Percentiles rank a stretch among this genome's conserved stretches.
phyloP scores from a whole-genome alignment of 495 filamentous ascomycete genomes.

The Aspergillus taichungensis region DNA sequence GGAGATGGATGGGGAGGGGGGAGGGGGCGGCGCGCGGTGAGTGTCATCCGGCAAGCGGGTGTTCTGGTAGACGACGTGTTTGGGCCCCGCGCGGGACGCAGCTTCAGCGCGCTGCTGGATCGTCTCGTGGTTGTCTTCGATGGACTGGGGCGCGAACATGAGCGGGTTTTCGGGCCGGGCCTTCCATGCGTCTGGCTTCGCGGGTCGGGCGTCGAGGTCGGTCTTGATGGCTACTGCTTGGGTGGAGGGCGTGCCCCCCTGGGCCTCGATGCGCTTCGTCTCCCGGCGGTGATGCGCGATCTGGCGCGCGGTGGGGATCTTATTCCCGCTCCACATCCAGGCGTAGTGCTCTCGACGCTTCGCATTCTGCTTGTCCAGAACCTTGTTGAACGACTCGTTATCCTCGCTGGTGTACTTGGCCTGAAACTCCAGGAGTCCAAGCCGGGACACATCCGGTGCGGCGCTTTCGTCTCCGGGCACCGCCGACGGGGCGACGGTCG shows the following conservation, averaged over 20 bases:
- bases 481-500: constrained; percentile 1
- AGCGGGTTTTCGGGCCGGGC: constrained; percentile 66
- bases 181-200: constrained; percentile 72
- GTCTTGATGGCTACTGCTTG: constrained; percentile 41
- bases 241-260: constrained; percentile 25
- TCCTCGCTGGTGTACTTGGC: constrained; percentile 93
- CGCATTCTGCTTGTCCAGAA: constrained; percentile 85
- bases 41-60: constrained; percentile 52
- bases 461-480: constrained; percentile 28
- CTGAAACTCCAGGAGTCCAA: constrained; percentile 80
- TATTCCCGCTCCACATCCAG: constrained; percentile 84
- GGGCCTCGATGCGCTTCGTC: constrained; percentile 46
- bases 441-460: constrained; percentile 60
- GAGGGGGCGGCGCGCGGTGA: constrained; percentile 33
- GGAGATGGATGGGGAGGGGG: constrained; percentile 73
- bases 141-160: constrained; percentile 69
- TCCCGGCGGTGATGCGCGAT: constrained; percentile 69
- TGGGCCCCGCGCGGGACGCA: constrained; percentile 66
- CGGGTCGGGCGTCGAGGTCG: constrained; percentile 57
- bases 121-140: constrained; percentile 62
- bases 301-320: constrained; percentile 78
- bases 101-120: constrained; percentile 56
- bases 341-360: constrained; percentile 72
- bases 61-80: constrained; percentile 71
- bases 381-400: constrained; percentile 88